Evolutionary conservation across 768 basidiomycete species (phyloP), one percentile per base, ranked within the genome.

Genomic region (Pleurotus tuber-regium): DNA sequence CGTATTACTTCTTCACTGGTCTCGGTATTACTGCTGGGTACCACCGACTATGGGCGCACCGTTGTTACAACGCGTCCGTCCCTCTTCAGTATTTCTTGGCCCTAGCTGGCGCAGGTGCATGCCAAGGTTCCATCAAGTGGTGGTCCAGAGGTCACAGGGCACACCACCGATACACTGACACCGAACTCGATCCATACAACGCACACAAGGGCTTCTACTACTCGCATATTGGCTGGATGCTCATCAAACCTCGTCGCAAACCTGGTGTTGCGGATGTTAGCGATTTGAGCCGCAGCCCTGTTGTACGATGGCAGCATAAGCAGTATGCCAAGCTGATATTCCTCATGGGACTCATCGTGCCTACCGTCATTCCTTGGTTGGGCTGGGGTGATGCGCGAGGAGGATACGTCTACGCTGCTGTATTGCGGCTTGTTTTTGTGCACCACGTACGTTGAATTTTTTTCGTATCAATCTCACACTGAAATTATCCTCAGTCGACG

Each of bases 81-180:
- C 86, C 89, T 12, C 72, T 98, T 10, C 87, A 98, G 66, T 97
- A 92, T 63, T 71, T 81, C 57, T 82, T 98, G 42, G 91, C 94
- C 21, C 61, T 89, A 16, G 79, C 84, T 8, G 97, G 96, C 43
- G 86, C 92, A 1, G 96, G 97, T 42, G 95, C 96, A 4, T 88
- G 96, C 41, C 83, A 99, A 64, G 96, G 96, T 7, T 97, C 95
- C 18, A 96, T 99, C 73, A 89, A 92, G 68, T 98, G 97, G 97
- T 98, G 97, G 97, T 87, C 87, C 18, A 83, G 97, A 47, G 95
- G 95, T 42, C 97, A 99, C 76, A 90, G 96, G 54, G 96, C 96
- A 2, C 95, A 97, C 68, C 95, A 97, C 65, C 83, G 94, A 36
- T 96, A 97, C 74, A 98, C 94, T 59, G 94, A 96, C 70, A 98